Conservation (phyloP, 2,329 filamentous ascomycete genomes). For the Apiospora pterosperma region DNA sequence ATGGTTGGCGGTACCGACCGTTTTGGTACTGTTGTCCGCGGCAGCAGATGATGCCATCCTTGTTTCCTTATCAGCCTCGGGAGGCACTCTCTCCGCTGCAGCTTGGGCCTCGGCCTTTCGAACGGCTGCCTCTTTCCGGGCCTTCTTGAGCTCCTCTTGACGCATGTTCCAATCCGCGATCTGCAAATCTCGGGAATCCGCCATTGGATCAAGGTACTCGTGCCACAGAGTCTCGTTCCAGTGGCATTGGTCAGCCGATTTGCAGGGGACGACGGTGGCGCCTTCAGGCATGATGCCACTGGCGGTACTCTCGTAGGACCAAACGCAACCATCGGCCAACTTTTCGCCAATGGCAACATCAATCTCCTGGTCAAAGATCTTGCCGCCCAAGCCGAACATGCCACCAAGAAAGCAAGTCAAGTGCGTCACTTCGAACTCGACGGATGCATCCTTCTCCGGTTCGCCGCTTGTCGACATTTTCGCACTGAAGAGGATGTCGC, state of each 20-base stretch:
- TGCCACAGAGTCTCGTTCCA: conserved; percentile 53
- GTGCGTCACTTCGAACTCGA: conserved; percentile 60
- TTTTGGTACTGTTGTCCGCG: background rate
- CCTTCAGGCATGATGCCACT: conserved; percentile 65
- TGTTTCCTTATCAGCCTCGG: background rate
- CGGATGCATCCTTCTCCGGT: conserved; percentile 33
- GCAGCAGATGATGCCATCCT: background rate
- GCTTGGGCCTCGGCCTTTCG: conserved; percentile 8
- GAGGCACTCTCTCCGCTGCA: background rate
- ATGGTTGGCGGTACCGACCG: background rate
- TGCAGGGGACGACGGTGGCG: conserved; percentile 47
- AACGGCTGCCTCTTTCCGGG: conserved; percentile 11
- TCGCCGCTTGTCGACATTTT: conserved; percentile 49
- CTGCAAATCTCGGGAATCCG: conserved; percentile 38
- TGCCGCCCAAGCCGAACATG: conserved; percentile 65
- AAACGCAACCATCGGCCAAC: conserved; percentile 67
- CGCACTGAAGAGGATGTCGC: conserved; percentile 72
- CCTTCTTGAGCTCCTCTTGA: conserved; percentile 36
- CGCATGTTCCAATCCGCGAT: conserved; percentile 37
- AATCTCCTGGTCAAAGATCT: conserved; percentile 54
- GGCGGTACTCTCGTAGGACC: conserved; percentile 60
- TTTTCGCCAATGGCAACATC: conserved; percentile 62
- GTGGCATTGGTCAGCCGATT: conserved; percentile 41
- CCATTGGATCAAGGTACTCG: conserved; percentile 44
- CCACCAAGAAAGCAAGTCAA: conserved; percentile 68